Conservation (phyloP, 768 basidiomycete species). For the Hebeloma cylindrosporum region DNA sequence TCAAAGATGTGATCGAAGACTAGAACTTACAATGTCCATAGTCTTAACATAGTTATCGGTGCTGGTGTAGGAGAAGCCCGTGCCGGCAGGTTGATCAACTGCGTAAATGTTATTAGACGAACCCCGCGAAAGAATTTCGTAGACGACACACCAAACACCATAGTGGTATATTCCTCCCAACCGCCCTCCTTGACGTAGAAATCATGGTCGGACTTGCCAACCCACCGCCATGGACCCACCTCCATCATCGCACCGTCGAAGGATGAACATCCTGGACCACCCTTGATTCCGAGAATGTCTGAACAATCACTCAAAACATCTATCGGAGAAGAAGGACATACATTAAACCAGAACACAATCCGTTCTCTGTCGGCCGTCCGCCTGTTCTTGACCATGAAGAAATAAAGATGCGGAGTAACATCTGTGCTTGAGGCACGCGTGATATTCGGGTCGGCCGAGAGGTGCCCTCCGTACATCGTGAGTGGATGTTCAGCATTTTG, state of each 20-base stretch:
- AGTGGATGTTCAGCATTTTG: conserved; percentile 70
- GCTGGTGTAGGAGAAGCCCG: conserved; percentile 88
- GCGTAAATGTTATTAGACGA: conserved; percentile 10
- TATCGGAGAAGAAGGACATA: conserved; percentile 34
- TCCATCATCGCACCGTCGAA: conserved; percentile 99
- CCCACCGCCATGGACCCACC: conserved; percentile 87
- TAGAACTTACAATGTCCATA: conserved; percentile 52
- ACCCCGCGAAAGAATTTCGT: conserved; percentile 1
- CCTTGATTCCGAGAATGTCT: conserved; percentile 46
- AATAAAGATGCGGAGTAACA: conserved; percentile 79
- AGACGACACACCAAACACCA: conserved; percentile 79
- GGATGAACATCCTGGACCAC: conserved; percentile 95
- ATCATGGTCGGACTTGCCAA: conserved; percentile 56
- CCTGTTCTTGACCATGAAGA: conserved; percentile 86
- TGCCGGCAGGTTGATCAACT: conserved; percentile 99
- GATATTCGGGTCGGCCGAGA: conserved; percentile 73
- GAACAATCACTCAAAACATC: conserved; percentile 1
- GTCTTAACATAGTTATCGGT: conserved; percentile 85
- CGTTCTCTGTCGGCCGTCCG: conserved; percentile 87
- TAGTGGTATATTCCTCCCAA: conserved; percentile 96
- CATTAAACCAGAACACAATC: conserved; percentile 97
- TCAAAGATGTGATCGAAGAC: neutral
- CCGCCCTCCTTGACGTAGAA: conserved; percentile 79
- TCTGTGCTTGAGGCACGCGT: conserved; percentile 50
- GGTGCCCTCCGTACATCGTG: conserved; percentile 83